Conservation (phyloP, 2,329 filamentous ascomycete genomes). For the Ascomycota sp. region DNA sequence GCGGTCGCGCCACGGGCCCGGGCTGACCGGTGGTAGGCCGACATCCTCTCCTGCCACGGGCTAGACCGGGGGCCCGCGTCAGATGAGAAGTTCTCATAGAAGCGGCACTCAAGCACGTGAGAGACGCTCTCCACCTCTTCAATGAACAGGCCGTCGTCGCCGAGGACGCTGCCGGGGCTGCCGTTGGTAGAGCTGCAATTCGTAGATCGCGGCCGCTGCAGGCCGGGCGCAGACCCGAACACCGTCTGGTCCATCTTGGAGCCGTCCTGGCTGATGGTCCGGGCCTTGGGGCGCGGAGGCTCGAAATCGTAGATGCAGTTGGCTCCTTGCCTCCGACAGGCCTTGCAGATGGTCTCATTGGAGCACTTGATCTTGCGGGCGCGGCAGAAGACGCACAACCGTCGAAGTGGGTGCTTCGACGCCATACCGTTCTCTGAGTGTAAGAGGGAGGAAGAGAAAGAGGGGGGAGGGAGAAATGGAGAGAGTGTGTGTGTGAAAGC, state of each 20-base stretch:
- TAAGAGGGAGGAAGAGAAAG: neutral
- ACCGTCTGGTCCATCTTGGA: slow-evolving; percentile 3
- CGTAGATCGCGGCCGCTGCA: slow-evolving; percentile 8
- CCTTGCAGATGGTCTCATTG: slow-evolving; percentile 17
- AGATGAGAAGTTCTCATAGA: slow-evolving; percentile 10
- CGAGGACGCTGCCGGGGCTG: slow-evolving; percentile 6
- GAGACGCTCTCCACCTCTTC: slow-evolving; percentile 10
- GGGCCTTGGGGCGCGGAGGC: slow-evolving; percentile 9
- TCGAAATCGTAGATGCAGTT: slow-evolving; percentile 19
- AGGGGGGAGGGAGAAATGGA: neutral
- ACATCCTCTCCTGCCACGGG: slow-evolving; percentile 7
- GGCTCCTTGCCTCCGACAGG: slow-evolving; percentile 14
- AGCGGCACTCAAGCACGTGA: slow-evolving; percentile 9
- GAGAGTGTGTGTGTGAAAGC: neutral
- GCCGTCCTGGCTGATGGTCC: slow-evolving; percentile 9
- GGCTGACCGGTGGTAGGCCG: slow-evolving; percentile 4
- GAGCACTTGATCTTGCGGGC: slow-evolving; percentile 18
- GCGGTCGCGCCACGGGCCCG: too few species aligned
- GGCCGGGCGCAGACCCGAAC: slow-evolving; percentile 4
- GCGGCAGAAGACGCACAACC: slow-evolving; percentile 17
- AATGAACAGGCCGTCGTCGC: slow-evolving; percentile 5
- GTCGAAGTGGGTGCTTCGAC: slow-evolving; percentile 12
- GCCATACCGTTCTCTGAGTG: slow-evolving; percentile 7
- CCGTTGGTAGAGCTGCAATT: slow-evolving; percentile 7
- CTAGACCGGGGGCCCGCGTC: slow-evolving; percentile 3